Base-by-base conservation (phyloP, 441 rosid genomes). In the Theobroma grandiflorum region DNA sequence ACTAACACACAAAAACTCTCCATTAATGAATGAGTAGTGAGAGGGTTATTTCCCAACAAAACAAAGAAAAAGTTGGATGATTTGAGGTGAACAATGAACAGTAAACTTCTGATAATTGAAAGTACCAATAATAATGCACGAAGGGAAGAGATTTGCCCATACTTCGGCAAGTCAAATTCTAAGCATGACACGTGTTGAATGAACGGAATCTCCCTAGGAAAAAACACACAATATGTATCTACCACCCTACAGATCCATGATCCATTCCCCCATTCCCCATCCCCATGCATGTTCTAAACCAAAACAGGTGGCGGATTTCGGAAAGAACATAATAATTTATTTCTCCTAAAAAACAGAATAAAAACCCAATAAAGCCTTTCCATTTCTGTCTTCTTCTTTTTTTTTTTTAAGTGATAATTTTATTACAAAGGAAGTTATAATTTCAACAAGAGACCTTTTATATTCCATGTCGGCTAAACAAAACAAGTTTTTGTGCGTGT, bases 281-380 rank as follows among this genome's bases (percentile, higher is more conserved):
- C 58, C 20, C 58, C 20, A 37, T 52, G 47, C 63, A 55, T 72
- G 64, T 73, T n/a, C 64, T 11, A 38, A 26, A 20, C 63, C 76
- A 72, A 70, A 47, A 10, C 18, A 12, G 6, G 49, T 16, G 26
- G 59, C n/a, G 42, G 43, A 61, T 7, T 49, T 49, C 16, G 3
- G 11, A 57, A 18, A 20, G 1, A 53, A 18, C 18, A 0, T 53
- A 53, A 53, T 53, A 53, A 53, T 53, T 18, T 18, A 18, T 3
- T 1, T 55, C 8, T 0, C 0, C 1, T 4, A 40, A 66, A 40
- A 66, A 43, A 14, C 8, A 18, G 1, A 70, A 38, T 11, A 10
- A 71, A 42, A 68, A 20, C 53, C n/a, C 20, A 68, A 11, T 11
- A 20, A 4, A 68, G 0, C 71, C 8, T 40, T 66, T 2, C 22